phyloP scores from a whole-genome alignment of 805 yeast genomes.

The Hanseniaspora singularis region DNA sequence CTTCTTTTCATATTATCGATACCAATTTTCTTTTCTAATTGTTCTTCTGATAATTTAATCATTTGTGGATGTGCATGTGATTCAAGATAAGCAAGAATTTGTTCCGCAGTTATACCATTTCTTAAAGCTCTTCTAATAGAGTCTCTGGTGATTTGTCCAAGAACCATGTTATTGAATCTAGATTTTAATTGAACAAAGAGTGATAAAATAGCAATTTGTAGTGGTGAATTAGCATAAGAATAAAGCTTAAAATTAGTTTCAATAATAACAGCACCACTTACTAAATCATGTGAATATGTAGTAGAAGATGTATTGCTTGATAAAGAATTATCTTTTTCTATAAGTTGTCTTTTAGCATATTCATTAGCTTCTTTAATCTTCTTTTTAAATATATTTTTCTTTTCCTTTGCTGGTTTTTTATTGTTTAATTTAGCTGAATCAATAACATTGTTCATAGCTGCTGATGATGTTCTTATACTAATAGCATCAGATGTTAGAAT shows the following conservation, averaged over 20 bases:
- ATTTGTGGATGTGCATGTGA: constrained; percentile 92
- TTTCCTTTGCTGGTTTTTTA: too few species aligned
- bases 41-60: constrained; percentile 61
- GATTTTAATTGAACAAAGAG: constrained; percentile 76
- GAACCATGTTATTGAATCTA: constrained; percentile 81
- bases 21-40: constrained; percentile 53
- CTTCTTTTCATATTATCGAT: constrained; percentile 24
- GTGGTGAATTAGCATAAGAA: constrained; percentile 85
- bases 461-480: constrained; percentile 58
- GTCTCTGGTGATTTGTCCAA: constrained; percentile 87
- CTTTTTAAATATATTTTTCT: constrained; percentile 14
- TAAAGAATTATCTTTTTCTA: constrained; percentile 17
- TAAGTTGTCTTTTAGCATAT: constrained; percentile 16
- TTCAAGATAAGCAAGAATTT: constrained; percentile 76
- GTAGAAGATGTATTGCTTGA: neutral
- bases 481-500: constrained; percentile 76
- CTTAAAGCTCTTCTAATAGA: constrained; percentile 71
- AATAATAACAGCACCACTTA: constrained; percentile 62
- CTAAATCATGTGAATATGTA: constrained; percentile 18
- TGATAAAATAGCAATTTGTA: constrained; percentile 85
- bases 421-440: constrained; percentile 26
- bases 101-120: constrained; percentile 91
- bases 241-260: constrained; percentile 91
- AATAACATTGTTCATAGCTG: constrained; percentile 60
- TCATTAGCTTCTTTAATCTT: constrained; percentile 17